Conservation (phyloP, 2,329 filamentous ascomycete species). For the Exophiala aquamarina region DNA sequence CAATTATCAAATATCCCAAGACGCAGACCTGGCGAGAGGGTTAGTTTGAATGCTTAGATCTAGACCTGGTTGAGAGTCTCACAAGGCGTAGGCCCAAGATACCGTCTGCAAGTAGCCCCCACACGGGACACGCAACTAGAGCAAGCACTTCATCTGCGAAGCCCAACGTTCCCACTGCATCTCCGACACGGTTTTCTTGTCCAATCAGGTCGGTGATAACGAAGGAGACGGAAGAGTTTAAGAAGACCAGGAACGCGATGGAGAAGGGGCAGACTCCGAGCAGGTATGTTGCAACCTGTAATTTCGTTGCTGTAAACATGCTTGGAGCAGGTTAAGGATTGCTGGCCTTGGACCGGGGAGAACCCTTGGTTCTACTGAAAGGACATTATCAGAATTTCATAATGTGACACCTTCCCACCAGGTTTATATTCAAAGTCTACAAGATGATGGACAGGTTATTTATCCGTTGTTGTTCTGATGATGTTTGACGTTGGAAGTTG, state of each 20-base stretch:
- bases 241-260: slow-evolving; percentile 65
- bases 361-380: too few relatives aligned
- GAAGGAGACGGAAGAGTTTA: slow-evolving; percentile 65
- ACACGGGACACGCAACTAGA: slow-evolving; percentile 48
- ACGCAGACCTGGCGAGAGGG: slow-evolving; percentile 50
- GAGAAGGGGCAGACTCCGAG: slow-evolving; percentile 64
- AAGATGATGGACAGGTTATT: too few relatives aligned
- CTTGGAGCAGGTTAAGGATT: background rate
- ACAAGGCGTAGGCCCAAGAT: slow-evolving; percentile 47
- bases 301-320: slow-evolving; percentile 57
- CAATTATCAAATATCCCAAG: slow-evolving; percentile 79
- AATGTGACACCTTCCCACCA: too few relatives aligned
- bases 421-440: too few relatives aligned
- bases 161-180: slow-evolving; percentile 58
- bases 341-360: too few relatives aligned
- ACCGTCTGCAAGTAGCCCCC: slow-evolving; percentile 51
- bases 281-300: slow-evolving; percentile 61
- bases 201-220: slow-evolving; percentile 65
- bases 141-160: slow-evolving; percentile 52
- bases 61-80: slow-evolving; percentile 24
- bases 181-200: slow-evolving; percentile 54
- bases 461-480: too few relatives aligned
- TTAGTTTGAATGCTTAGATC: slow-evolving; percentile 6
- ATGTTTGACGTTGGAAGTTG: too few relatives aligned
- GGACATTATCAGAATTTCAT: slow-evolving; percentile 11